Evolutionary conservation across 768 basidiomycete genomes (phyloP).

Genomic region (Mycena crocata): DNA sequence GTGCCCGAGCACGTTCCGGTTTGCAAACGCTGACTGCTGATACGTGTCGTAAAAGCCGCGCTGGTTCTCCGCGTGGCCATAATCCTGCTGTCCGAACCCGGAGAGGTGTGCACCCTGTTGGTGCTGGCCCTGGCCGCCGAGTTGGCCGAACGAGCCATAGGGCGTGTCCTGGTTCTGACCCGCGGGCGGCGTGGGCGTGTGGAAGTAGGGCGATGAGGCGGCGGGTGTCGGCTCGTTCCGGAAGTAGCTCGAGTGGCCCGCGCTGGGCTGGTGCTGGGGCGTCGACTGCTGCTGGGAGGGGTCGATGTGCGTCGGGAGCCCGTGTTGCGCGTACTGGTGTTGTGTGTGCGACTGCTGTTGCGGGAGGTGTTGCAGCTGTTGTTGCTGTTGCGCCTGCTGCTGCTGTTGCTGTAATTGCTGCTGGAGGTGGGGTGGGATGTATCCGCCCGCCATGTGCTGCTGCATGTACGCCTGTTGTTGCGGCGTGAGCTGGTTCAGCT

Average conservation of each 20-base stretch:
- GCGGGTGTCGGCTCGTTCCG: slow-evolving; percentile 67
- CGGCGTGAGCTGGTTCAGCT: slow-evolving; percentile 30
- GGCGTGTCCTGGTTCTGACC: slow-evolving; percentile 70
- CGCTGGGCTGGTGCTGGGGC: slow-evolving; percentile 51
- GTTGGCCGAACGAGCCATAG: slow-evolving; percentile 77
- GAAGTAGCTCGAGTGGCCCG: slow-evolving; percentile 71
- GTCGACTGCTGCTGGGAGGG: slow-evolving; percentile 60
- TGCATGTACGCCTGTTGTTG: slow-evolving; percentile 35
- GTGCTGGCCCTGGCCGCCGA: slow-evolving; percentile 65
- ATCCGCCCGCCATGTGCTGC: slow-evolving; percentile 31
- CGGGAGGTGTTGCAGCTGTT: slow-evolving; percentile 55
- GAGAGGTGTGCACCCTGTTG: slow-evolving; percentile 67
- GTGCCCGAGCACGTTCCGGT: slow-evolving; percentile 73
- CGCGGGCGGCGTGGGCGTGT: slow-evolving; percentile 81
- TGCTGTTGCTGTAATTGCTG: slow-evolving; percentile 51
- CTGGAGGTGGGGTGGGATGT: slow-evolving; percentile 37
- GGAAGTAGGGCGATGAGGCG: slow-evolving; percentile 71
- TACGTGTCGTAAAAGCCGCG: slow-evolving; percentile 86
- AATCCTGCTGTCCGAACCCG: slow-evolving; percentile 73
- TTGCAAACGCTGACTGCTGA: slow-evolving; percentile 73
- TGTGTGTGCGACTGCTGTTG: slow-evolving; percentile 41
- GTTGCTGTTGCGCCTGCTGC: slow-evolving; percentile 56
- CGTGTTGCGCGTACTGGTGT: slow-evolving; percentile 74
- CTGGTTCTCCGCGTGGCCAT: slow-evolving; percentile 74
- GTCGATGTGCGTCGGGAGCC: slow-evolving; percentile 74